Conservation (phyloP, 78 protist species). For the Dictyostelium brefeldianum region DNA sequence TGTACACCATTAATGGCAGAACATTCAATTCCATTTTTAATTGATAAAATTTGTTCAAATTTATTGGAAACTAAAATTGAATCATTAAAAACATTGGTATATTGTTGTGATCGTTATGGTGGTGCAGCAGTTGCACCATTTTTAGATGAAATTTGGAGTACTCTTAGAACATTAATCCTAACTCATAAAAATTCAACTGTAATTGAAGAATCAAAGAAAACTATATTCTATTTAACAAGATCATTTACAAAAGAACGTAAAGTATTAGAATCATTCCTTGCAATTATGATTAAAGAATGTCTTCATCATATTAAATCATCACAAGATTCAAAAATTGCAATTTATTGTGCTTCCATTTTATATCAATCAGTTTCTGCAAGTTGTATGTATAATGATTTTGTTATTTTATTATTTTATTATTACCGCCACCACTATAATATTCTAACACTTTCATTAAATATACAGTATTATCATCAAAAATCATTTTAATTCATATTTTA, state of each 20-base stretch:
- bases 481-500: conserved; percentile 28
- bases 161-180: conserved; percentile 50
- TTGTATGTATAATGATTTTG: conserved; percentile 29
- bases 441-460: too few relatives aligned
- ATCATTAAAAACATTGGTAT: conserved; percentile 41
- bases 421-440: not conserved
- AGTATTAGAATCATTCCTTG: conserved; percentile 37
- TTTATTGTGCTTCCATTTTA: conserved; percentile 68
- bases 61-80: conserved; percentile 74
- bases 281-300: conserved; percentile 57
- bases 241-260: conserved; percentile 13
- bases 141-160: conserved; percentile 74
- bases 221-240: conserved; percentile 48
- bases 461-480: conserved; percentile 44
- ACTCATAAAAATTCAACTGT: conserved; percentile 51
- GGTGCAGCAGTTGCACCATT: conserved; percentile 28
- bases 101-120: conserved; percentile 61
- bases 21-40: conserved; percentile 68
- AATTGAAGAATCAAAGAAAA: conserved; percentile 73
- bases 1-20: conserved; percentile 68
- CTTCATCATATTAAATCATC: conserved; percentile 73
- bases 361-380: conserved; percentile 61
- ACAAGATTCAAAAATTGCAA: conserved; percentile 73
- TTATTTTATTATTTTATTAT: too few relatives aligned
- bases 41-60: conserved; percentile 72